Evolutionary conservation across 345 rosid genomes (phyloP).

Genomic region (Limnanthes douglasii): DNA sequence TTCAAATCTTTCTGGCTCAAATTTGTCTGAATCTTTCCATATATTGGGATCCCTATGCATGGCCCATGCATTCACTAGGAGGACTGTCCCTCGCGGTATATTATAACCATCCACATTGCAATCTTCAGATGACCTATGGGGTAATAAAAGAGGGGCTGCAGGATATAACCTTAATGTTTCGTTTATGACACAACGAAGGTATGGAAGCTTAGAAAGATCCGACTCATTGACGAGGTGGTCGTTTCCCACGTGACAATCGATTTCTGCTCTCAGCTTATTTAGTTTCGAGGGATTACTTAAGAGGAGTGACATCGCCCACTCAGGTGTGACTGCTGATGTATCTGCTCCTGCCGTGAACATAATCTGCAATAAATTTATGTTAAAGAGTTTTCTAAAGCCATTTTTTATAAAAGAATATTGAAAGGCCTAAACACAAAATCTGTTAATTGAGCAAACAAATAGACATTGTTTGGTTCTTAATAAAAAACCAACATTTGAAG

Average conservation of each 20-base stretch:
- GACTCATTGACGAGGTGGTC: conserved; percentile 24
- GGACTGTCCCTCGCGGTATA: conserved; percentile 24
- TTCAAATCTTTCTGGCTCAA: conserved; percentile 49
- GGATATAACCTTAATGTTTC: conserved; percentile 52
- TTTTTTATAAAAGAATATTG: too few species aligned
- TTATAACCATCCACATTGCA: conserved; percentile 27
- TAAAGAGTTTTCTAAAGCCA: too few species aligned
- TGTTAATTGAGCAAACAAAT: too few species aligned
- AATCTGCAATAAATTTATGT: conserved; percentile 14
- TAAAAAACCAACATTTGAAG: too few species aligned
- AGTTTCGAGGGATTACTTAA: conserved; percentile 31
- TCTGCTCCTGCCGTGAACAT: conserved; percentile 48
- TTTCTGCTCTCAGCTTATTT: conserved; percentile 31
- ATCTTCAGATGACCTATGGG: conserved; percentile 31
- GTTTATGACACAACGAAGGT: conserved; percentile 35
- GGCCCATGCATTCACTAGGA: conserved; percentile 37
- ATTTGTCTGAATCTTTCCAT: conserved; percentile 32
- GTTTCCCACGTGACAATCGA: conserved; percentile 17
- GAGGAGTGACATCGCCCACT: conserved; percentile 53
- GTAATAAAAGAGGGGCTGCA: conserved; percentile 32
- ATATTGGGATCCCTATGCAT: conserved; percentile 33
- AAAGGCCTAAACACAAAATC: too few species aligned
- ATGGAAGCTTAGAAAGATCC: conserved; percentile 34
- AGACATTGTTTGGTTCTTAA: too few species aligned
- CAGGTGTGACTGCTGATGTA: conserved; percentile 22